Conservation (phyloP, 352 stramenopile species). For the Phytopythium delawarense region DNA sequence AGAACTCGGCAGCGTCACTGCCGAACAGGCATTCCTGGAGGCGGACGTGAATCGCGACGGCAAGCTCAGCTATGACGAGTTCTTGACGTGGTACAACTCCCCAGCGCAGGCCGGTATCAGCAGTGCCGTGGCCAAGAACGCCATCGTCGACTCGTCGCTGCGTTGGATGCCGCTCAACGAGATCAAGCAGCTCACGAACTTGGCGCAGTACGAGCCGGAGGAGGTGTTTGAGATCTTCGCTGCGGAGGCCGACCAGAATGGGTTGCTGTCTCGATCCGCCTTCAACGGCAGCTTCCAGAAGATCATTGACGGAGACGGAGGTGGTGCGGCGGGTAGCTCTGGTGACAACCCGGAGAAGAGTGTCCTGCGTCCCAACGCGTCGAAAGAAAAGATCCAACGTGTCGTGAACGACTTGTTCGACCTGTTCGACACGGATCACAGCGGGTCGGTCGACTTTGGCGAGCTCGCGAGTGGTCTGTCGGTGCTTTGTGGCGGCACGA, state of each 20-base stretch:
- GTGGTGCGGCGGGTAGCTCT: background rate
- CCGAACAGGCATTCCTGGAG: constrained; percentile 83
- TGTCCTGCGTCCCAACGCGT: constrained; percentile 6
- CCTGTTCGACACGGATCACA: constrained; percentile 75
- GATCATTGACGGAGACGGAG: constrained; percentile 32
- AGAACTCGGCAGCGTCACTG: constrained; percentile 73
- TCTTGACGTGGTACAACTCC: constrained; percentile 83
- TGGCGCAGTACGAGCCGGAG: constrained; percentile 67
- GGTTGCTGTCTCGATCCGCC: constrained; percentile 59
- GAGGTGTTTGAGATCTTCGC: constrained; percentile 89
- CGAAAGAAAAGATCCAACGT: constrained; percentile 38
- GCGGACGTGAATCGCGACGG: constrained; percentile 75
- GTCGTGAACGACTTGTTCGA: constrained; percentile 74
- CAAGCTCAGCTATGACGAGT: constrained; percentile 86
- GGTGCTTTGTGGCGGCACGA: constrained; percentile 78
- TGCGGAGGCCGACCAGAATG: constrained; percentile 64
- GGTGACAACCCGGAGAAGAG: constrained; percentile 9
- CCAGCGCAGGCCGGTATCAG: constrained; percentile 64
- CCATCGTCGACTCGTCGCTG: constrained; percentile 67
- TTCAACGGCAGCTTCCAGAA: constrained; percentile 80
- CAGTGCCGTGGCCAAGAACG: constrained; percentile 63
- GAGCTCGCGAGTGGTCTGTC: constrained; percentile 81
- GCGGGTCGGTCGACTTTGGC: constrained; percentile 75
- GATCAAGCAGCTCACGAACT: constrained; percentile 80
- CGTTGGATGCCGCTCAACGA: constrained; percentile 82